Conservation (phyloP, 257 asterid genomes). For the Ophiorrhiza pumila region DNA sequence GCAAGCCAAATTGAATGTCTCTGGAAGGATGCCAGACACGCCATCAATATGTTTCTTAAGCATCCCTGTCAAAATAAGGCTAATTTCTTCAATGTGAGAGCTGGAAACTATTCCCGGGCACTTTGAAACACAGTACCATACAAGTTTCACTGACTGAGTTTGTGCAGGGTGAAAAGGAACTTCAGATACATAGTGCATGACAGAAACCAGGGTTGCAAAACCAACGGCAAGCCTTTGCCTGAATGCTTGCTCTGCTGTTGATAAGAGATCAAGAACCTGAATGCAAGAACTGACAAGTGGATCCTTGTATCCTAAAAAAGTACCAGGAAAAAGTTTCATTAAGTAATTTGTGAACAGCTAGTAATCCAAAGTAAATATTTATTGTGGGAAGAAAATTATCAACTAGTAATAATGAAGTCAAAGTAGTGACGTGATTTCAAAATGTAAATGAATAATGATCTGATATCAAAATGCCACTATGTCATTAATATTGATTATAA, state of each 20-base stretch:
- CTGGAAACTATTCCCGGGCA: slow-evolving; percentile 76
- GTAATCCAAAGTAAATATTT: not conserved
- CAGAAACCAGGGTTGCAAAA: slow-evolving; percentile 69
- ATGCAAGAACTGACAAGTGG: slow-evolving; percentile 71
- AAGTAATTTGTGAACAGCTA: not conserved
- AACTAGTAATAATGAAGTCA: not conserved
- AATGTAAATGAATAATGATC: no score
- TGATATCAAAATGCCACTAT: not conserved
- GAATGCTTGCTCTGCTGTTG: slow-evolving; percentile 65
- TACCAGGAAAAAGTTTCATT: not conserved
- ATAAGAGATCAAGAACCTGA: slow-evolving; percentile 76
- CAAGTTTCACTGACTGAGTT: slow-evolving; percentile 63
- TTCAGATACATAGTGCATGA: slow-evolving; percentile 70
- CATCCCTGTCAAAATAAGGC: slow-evolving; percentile 54
- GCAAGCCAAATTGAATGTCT: slow-evolving; percentile 75
- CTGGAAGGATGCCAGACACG: slow-evolving; percentile 68
- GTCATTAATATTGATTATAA: not conserved
- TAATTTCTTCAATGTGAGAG: slow-evolving; percentile 57
- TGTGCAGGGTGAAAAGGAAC: slow-evolving; percentile 82
- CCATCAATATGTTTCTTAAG: slow-evolving; percentile 63
- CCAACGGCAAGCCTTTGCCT: slow-evolving; percentile 78
- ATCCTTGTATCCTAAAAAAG: slow-evolving; percentile 65
- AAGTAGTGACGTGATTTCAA: not conserved
- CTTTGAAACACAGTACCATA: slow-evolving; percentile 51
- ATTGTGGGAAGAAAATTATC: not conserved